These are phyloP conservation scores for Bretschneidera sinensis DNA, from an alignment of 345 rosid species.

Conservation along the genomic window DNA sequence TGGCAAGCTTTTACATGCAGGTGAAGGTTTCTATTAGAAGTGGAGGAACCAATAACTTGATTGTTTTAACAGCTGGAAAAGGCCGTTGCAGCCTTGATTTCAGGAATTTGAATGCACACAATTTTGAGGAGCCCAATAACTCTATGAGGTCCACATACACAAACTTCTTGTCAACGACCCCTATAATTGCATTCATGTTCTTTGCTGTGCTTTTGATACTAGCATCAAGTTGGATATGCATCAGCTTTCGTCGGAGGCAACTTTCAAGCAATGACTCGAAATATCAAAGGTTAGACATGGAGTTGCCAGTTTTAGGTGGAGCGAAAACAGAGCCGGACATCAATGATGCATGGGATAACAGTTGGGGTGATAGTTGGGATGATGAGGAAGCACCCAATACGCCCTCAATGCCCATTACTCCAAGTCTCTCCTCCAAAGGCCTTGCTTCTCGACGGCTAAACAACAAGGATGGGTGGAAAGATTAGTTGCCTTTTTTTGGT, in stretches of 20 bases:
- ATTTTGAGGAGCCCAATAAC: slow-evolving; percentile 23
- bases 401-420: slow-evolving; percentile 58
- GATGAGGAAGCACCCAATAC: slow-evolving; percentile 71
- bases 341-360: slow-evolving; percentile 63
- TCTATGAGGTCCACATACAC: slow-evolving; percentile 24
- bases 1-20: slow-evolving; percentile 25
- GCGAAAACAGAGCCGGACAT: slow-evolving; percentile 26
- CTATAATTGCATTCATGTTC: slow-evolving; percentile 26
- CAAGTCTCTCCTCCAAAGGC: slow-evolving; percentile 65
- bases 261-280: slow-evolving; percentile 22
- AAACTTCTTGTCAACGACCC: slow-evolving; percentile 29
- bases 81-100: slow-evolving; percentile 62
- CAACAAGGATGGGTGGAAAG: slow-evolving; percentile 86
- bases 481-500: slow-evolving; percentile 23
- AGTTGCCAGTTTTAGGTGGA: slow-evolving; percentile 41
- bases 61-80: slow-evolving; percentile 37
- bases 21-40: slow-evolving; percentile 44
- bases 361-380: slow-evolving; percentile 82
- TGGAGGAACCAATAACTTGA: slow-evolving; percentile 33
- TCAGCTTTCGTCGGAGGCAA: slow-evolving; percentile 33
- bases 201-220: slow-evolving; percentile 36
- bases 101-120: slow-evolving; percentile 39
- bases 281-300: slow-evolving; percentile 64
- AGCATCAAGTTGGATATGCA: slow-evolving; percentile 41
- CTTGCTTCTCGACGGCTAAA: slow-evolving; percentile 58